Evolutionary conservation across 2,329 filamentous ascomycete species (phyloP).

Genomic region (Trichophaea hybrida): DNA sequence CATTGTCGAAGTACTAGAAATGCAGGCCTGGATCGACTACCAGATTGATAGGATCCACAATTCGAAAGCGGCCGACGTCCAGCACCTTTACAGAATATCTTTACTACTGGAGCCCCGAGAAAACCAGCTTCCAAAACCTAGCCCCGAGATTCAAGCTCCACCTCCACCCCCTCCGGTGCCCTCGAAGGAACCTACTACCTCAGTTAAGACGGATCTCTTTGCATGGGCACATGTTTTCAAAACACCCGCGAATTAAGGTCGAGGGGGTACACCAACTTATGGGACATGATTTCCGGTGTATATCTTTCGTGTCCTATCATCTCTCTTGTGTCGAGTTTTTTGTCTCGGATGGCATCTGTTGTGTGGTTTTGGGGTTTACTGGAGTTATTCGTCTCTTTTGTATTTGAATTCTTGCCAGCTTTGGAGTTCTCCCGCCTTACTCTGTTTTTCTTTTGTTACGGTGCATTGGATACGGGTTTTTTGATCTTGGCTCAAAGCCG

Average conservation of each 20-base stretch:
- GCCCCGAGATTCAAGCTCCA: constrained; percentile 6
- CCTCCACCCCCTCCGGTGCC: constrained; percentile 8
- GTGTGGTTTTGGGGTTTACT: background rate
- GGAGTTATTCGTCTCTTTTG: background rate
- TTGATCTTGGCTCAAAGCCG: background rate
- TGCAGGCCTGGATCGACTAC: constrained; percentile 82
- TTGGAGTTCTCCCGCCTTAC: background rate
- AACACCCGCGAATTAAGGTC: constrained; percentile 1
- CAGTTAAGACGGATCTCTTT: constrained; percentile 21
- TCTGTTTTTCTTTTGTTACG: background rate
- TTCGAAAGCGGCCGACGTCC: constrained; percentile 38
- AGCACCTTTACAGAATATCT: constrained; percentile 66
- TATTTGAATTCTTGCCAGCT: background rate
- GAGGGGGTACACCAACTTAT: background rate
- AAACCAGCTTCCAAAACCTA: background rate
- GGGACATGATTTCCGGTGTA: background rate
- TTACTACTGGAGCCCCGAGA: constrained; percentile 68
- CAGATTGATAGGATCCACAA: constrained; percentile 66
- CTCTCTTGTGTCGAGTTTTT: background rate
- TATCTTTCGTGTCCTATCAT: background rate
- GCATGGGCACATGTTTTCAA: constrained; percentile 23
- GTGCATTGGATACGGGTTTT: background rate
- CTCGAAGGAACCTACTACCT: background rate
- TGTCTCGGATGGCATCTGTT: background rate
- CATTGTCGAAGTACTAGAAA: constrained; percentile 64